Evolutionary conservation across 78 protist genomes (phyloP).

Genomic region (Planoprotostelium fungivorum): DNA sequence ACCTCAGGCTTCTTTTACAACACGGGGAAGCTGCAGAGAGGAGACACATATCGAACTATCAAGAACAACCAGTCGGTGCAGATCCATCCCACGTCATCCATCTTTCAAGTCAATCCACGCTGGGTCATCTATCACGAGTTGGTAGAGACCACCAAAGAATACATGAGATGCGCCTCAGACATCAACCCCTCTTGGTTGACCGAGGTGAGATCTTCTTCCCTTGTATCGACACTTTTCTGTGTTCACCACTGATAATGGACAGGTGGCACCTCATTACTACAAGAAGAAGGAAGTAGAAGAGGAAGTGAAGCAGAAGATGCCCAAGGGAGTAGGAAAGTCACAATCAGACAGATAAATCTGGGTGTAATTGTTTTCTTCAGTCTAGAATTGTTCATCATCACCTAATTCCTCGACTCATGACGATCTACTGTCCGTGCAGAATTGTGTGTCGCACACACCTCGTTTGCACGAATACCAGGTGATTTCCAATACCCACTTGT

Average conservation of each 20-base stretch:
- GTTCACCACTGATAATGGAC: not conserved
- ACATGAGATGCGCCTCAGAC: conserved; percentile 86
- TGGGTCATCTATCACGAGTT: conserved; percentile 92
- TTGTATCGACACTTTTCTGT: not conserved
- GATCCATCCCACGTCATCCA: conserved; percentile 76
- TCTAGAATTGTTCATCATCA: no score
- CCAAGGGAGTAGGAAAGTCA: conserved; percentile 31
- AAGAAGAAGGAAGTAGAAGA: conserved; percentile 46
- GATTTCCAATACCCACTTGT: no score
- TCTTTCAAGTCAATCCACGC: conserved; percentile 52
- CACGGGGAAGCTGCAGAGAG: conserved; percentile 47
- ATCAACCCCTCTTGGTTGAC: conserved; percentile 93
- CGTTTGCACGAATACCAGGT: no score
- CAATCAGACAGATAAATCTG: no score
- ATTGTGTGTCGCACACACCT: no score
- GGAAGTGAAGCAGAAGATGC: conserved; percentile 60
- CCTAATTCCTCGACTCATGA: no score
- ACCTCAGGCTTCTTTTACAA: conserved; percentile 90
- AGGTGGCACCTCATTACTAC: conserved; percentile 93
- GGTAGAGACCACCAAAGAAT: conserved; percentile 87
- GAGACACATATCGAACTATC: conserved; percentile 67
- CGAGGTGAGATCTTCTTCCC: no score
- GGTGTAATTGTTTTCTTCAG: no score
- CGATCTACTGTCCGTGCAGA: no score
- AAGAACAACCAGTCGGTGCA: conserved; percentile 73